Evolutionary conservation across 2,329 filamentous ascomycete species (phyloP).

Genomic region (Pseudogymnoascus sp.): DNA sequence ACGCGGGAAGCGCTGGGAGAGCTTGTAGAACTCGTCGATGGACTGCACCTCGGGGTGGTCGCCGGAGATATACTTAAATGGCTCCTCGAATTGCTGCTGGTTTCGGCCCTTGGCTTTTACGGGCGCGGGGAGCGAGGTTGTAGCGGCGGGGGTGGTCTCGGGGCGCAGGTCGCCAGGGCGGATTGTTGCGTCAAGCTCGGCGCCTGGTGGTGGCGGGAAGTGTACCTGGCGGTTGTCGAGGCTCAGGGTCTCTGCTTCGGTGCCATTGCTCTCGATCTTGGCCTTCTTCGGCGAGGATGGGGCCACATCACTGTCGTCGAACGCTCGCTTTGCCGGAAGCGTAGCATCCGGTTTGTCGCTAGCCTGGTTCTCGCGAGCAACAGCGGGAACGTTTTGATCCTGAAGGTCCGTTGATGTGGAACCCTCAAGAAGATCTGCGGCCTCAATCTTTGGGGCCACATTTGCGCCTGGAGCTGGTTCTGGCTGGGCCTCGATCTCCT

Average conservation of each 20-base stretch:
- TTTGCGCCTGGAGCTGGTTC: slow-evolving; percentile 24
- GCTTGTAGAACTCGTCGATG: slow-evolving; percentile 77
- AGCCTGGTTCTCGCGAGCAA: slow-evolving; percentile 26
- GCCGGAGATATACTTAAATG: slow-evolving; percentile 79
- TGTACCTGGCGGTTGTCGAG: slow-evolving; percentile 26
- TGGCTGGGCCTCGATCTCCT: slow-evolving; percentile 30
- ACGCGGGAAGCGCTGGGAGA: slow-evolving; percentile 75
- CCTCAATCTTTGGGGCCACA: slow-evolving; percentile 25
- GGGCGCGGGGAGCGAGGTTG: slow-evolving; percentile 9
- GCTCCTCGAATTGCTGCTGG: slow-evolving; percentile 62
- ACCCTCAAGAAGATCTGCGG: slow-evolving; percentile 19
- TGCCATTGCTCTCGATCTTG: slow-evolving; percentile 33
- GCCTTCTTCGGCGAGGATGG: slow-evolving; percentile 36
- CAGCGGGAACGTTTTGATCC: slow-evolving; percentile 24
- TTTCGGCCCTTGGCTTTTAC: slow-evolving; percentile 32
- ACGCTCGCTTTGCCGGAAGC: slow-evolving; percentile 26
- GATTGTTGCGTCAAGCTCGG: slow-evolving; percentile 23
- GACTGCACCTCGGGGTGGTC: slow-evolving; percentile 67
- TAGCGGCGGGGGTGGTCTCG: slow-evolving; percentile 13
- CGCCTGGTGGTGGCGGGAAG: slow-evolving; percentile 25
- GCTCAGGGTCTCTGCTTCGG: slow-evolving; percentile 18
- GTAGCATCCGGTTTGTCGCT: slow-evolving; percentile 17
- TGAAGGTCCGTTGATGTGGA: slow-evolving; percentile 22
- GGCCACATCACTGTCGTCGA: slow-evolving; percentile 23
- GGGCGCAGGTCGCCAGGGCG: slow-evolving; percentile 19